Percentiles rank a stretch among this genome's conserved stretches.
These are phyloP conservation scores for Penicillium hesseltinei DNA, from an alignment of 2,329 filamentous ascomycete genomes.

Conservation along the genomic window DNA sequence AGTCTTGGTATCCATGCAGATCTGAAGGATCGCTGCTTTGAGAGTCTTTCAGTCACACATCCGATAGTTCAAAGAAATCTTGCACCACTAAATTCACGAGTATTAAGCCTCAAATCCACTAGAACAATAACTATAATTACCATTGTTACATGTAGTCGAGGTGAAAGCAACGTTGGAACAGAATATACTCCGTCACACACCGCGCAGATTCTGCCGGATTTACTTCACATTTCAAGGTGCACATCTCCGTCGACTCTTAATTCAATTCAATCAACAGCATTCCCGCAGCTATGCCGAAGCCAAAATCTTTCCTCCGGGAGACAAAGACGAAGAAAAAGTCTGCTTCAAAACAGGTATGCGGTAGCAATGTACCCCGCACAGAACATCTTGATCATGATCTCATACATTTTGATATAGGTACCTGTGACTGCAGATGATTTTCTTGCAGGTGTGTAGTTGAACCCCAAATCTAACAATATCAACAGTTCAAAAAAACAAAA, in stretches of 20 bases:
- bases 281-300: constrained; percentile 38
- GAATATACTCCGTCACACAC: constrained; percentile 1
- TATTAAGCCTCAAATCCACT: not conserved
- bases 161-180: not conserved
- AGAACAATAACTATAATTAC: not conserved
- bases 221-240: constrained; percentile 5
- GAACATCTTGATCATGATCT: not conserved
- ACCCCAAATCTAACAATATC: not conserved
- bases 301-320: constrained; percentile 41
- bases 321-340: constrained; percentile 46
- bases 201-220: constrained; percentile 9
- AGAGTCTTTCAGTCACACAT: not conserved
- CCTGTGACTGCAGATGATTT: constrained; percentile 67
- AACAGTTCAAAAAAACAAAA: not conserved
- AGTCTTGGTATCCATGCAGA: not conserved
- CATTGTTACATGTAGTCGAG: not conserved
- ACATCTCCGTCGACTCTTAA: not conserved
- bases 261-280: not conserved
- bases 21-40: not conserved
- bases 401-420: constrained; percentile 36
- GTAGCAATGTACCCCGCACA: not conserved
- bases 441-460: constrained; percentile 51
- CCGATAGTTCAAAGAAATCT: not conserved
- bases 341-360: constrained; percentile 37
- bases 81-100: not conserved